Conservation (phyloP, 768 basidiomycete genomes). For the Tephrocybe rancida region DNA sequence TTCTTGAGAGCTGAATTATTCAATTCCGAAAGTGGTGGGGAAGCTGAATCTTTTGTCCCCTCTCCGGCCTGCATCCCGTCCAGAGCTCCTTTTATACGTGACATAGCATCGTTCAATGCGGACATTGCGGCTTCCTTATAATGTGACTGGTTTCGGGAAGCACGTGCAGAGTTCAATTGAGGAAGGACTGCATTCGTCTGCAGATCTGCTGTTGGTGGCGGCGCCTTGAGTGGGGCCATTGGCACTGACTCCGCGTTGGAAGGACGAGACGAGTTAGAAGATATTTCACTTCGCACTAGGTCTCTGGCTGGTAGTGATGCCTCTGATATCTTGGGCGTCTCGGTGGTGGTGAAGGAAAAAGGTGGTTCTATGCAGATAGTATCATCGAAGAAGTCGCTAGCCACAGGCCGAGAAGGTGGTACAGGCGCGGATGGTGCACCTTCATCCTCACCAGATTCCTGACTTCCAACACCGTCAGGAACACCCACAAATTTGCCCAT, state of each 20-base stretch:
- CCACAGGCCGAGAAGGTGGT: conserved; percentile 50
- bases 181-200: conserved; percentile 25
- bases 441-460: conserved; percentile 19
- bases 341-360: conserved; percentile 33
- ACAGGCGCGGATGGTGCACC: conserved; percentile 8
- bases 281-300: neutral
- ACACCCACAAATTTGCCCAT: conserved; percentile 68
- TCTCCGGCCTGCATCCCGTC: conserved; percentile 63
- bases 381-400: conserved; percentile 78
- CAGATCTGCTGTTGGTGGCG: conserved; percentile 21
- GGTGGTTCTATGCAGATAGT: conserved; percentile 8
- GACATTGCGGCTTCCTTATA: conserved; percentile 66
- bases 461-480: conserved; percentile 23
- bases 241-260: neutral
- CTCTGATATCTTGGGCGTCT: conserved; percentile 37
- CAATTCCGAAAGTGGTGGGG: conserved; percentile 18
- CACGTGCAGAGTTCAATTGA: conserved; percentile 29
- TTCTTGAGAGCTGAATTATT: conserved; percentile 21
- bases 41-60: conserved; percentile 28
- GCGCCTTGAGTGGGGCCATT: conserved; percentile 4
- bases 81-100: conserved; percentile 81
- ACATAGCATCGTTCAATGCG: conserved; percentile 80
- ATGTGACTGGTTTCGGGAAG: conserved; percentile 40
- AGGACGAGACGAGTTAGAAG: neutral
- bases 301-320: neutral